phyloP scores from a whole-genome alignment of 2,329 filamentous ascomycete species.

The Didymosphaeria variabile region DNA sequence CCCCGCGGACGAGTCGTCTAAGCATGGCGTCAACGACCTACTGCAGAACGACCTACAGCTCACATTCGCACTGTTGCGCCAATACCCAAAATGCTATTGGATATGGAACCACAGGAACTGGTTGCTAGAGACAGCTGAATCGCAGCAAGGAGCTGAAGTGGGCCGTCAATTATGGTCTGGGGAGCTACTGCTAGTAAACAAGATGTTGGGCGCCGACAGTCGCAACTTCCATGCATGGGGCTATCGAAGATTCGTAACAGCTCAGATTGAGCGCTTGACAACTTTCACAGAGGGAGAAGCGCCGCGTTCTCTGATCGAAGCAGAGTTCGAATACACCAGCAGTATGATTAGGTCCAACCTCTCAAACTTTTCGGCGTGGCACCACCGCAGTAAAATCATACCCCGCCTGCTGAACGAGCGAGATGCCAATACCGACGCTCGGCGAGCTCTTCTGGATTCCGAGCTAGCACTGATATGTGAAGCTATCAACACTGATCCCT shows the following conservation, averaged over 20 bases:
- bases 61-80: conserved; percentile 81
- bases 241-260: conserved; percentile 82
- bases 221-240: conserved; percentile 98
- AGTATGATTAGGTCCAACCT: conserved; percentile 86
- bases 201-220: conserved; percentile 86
- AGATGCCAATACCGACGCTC: conserved; percentile 67
- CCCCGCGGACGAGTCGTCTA: conserved; percentile 16
- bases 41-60: conserved; percentile 81
- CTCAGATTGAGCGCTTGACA: conserved; percentile 71
- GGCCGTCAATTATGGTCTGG: conserved; percentile 80
- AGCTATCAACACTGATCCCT: conserved; percentile 86
- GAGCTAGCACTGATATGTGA: conserved; percentile 80
- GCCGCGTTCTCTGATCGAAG: conserved; percentile 71
- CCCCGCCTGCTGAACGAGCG: conserved; percentile 77
- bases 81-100: conserved; percentile 98
- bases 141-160: conserved; percentile 64
- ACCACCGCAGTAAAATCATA: conserved; percentile 86
- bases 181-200: conserved; percentile 82
- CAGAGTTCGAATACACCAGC: conserved; percentile 89
- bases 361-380: conserved; percentile 98
- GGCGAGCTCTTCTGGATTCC: conserved; percentile 75
- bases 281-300: conserved; percentile 9
- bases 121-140: conserved; percentile 77
- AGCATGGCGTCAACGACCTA: conserved; percentile 56
- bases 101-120: conserved; percentile 97